These are phyloP conservation scores for Elaphomyces granulatus DNA, from an alignment of 495 filamentous ascomycete species.

Conservation along the genomic window DNA sequence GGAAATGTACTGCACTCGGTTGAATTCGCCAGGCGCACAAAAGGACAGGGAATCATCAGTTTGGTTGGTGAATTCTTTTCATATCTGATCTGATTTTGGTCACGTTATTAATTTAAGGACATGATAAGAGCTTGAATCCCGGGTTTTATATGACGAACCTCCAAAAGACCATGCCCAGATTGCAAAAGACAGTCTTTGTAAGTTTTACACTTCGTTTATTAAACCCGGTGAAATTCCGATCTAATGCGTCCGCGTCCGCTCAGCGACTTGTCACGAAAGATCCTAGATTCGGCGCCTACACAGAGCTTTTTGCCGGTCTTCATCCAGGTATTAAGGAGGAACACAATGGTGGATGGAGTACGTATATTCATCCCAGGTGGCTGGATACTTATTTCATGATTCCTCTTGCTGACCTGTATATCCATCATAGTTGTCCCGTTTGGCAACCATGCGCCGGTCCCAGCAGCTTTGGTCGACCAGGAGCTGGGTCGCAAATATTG, in stretches of 20 bases:
- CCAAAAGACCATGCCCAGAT: conserved; percentile 3
- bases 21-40: conserved; percentile 18
- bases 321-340: conserved; percentile 5
- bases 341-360: conserved; percentile 6
- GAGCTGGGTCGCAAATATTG: not conserved
- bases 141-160: conserved; percentile 8
- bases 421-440: not conserved
- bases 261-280: conserved; percentile 3
- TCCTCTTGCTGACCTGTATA: too few relatives aligned
- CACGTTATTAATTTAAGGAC: not conserved
- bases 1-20: conserved; percentile 21
- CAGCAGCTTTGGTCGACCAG: not conserved
- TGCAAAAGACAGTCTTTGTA: not conserved
- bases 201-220: conserved; percentile 1
- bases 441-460: not conserved
- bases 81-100: too few relatives aligned
- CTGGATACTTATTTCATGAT: not conserved
- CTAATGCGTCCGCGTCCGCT: too few relatives aligned
- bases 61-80: not conserved
- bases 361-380: not conserved
- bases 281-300: conserved; percentile 6
- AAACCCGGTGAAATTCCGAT: not conserved
- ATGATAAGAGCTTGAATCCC: conserved; percentile 8
- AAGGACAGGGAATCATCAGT: not conserved
- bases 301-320: conserved; percentile 6